Evolutionary conservation across 2,329 filamentous ascomycete species (phyloP), one percentile per base, ranked within the genome.

Genomic region (Claviceps capensis): DNA sequence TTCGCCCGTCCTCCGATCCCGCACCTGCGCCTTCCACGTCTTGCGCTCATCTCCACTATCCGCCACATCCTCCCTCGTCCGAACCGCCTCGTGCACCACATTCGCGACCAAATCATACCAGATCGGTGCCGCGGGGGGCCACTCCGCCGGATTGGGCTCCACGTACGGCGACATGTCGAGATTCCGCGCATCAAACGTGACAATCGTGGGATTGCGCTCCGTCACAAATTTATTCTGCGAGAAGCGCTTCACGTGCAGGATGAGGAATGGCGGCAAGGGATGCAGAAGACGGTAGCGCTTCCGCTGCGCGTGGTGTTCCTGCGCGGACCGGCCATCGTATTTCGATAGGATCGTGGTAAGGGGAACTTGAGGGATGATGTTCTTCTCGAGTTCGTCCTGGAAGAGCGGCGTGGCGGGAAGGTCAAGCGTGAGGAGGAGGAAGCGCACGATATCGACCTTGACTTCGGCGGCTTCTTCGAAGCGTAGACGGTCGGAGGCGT

Each of bases 221-320:
- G 85, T 81, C 19, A 98, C 87, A 63, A 98, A 98, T 67, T 96
- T 95, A 74, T 98, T 98, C 58, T 86, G 83, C 59, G 84, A 88
- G 76, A 98, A 98, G 60, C 93, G 88, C 72, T 97, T 97, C 72
- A 97, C 84, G 72, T 98, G 91, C 71, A 98, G 88, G 50, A 93
- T 74, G 17, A 98, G 80, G 64, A 85, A 97, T 0, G 90, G 91
- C 0, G 93, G 93, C 0, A 98, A 76, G 0, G 93, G 93, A 62
- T 95, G 90, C 47, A 95, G 72, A 4, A 98, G 76, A 16, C 91
- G 82, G 69, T 96, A 96, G 37, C 93, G 84, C 61, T 91, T 86
- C 56, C 93, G 83, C 61, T 91, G 86, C 50, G 89, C 85, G 59
- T 91, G 80, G 63, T 91, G 88, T 63, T 98, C 93, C 64, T 95